Evolutionary conservation across 1,139 yeast genomes (phyloP), one percentile per base, ranked within the genome.

Genomic region (Suhomyces taliae): DNA sequence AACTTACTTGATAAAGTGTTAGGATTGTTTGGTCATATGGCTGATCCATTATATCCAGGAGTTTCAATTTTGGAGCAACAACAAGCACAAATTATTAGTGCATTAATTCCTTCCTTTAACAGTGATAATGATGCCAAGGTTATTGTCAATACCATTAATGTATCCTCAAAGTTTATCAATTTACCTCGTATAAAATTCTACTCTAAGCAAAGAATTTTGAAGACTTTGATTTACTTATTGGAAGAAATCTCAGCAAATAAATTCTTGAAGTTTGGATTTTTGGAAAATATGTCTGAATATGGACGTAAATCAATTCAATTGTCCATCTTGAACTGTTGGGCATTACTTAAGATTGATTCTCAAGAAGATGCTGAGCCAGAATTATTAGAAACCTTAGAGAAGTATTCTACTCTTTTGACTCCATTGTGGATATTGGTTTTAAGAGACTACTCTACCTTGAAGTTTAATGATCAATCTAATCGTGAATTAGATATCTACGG

Each of bases 71-170:
- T 93, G 48, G 96, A 89, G 56, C 97, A 90, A 64, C 96, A 88
- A 58, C 97, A 93, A 60, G 98, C 98, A 0, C 97, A 90, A 58
- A 87, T 93, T 14, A 86, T 90, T 10, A 85, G 96, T 52, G 96
- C 98, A 0, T 74, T 93, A 49, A 80, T 90, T 41, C 97, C 98
- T 0, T 90, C 96, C n/a, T 93, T 93, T 66, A 79, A 79, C 37
- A 72, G 79, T 3, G 90, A 85, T 27, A 85, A 90, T 46, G 85
- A 87, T 27, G 81, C 95, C 1, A 79, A 79, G 40, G 79, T 90
- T 0, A 90, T 95, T 5, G 82, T 88, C 15, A 81, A 81, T 50
- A 97, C 97, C 0, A 81, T 91, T 39, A 80, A 81, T 42, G 88
- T 90, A 3, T 83, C 90, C 39, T 91, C 96, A 0, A 85, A 85